Evolutionary conservation across 1,139 yeast species (phyloP), one percentile per base, ranked within the genome.

Genomic region (Sugiyamaella sp.): DNA sequence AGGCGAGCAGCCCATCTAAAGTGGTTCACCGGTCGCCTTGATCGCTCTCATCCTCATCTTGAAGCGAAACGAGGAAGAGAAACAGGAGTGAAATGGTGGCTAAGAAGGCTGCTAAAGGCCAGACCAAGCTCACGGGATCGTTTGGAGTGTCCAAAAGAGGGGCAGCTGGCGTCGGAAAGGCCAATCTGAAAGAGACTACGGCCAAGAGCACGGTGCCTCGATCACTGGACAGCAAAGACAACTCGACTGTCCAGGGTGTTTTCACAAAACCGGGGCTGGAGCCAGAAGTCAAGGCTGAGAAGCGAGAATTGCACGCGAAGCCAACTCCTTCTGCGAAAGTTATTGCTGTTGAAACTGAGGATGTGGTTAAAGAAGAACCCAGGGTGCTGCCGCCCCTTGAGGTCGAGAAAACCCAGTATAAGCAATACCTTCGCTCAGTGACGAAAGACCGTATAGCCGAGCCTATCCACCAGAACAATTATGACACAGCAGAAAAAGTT

Each of bases 381-480:
- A 22, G n/a, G 16, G 19, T 29, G 32, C 16, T 46, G 43, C 22
- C 52, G 14, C 5, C 38, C 1, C 41, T 53, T 33, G 51, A 52
- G 5, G 14, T 32, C 25, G 53, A 46, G 12, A 35, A 47, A 32
- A 32, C 22, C 8, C 41, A 45, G 21, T 52, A 51, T 17, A 24
- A 42, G 39, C 22, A 29, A n/a, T 44, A 42, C 17, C 41, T 57
- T n/a, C 37, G 46, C 19, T 52, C 53, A 8, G 25, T 56, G 43
- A 47, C 54, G 9, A 56, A 46, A n/a, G 20, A 33, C 16, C 45
- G 56, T 10, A 57, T 49, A 35, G 40, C 59, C 1, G 33, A 21
- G 2, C 56, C 58, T n/a, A 57, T 68, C n/a, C 74, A 72, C 53
- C 68, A 64, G 32, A 62, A 65, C n/a, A 61, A 62, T 4, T 50